Conservation (phyloP, 805 yeast genomes). For the Metschnikowia cerradonensis region DNA sequence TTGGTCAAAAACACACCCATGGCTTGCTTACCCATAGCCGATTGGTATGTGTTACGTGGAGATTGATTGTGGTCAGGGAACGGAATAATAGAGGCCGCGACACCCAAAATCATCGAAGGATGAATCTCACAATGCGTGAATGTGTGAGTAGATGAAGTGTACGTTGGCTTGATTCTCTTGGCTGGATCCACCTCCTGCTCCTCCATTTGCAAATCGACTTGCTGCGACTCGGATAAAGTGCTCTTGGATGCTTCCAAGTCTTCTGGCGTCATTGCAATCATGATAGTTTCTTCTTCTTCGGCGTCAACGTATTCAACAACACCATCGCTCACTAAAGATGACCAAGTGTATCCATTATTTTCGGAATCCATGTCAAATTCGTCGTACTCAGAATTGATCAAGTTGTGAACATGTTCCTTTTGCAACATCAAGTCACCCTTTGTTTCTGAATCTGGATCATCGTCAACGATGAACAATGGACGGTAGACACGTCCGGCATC, state of each 20-base stretch:
- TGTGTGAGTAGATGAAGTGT: conserved; percentile 56
- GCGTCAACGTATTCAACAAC: conserved; percentile 96
- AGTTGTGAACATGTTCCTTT: conserved; percentile 75
- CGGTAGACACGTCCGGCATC: conserved; percentile 99
- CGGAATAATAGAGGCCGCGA: conserved; percentile 97
- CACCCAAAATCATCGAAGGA: conserved; percentile 98
- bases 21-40: conserved; percentile 99
- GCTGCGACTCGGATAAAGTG: conserved; percentile 39
- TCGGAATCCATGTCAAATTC: conserved; percentile 53
- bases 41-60: conserved; percentile 98
- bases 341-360: conserved; percentile 67
- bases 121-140: conserved; percentile 99
- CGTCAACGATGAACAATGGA: conserved; percentile 91
- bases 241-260: conserved; percentile 70
- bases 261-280: conserved; percentile 99
- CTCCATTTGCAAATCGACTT: conserved; percentile 39
- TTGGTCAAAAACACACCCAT: conserved; percentile 98
- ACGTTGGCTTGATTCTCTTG: conserved; percentile 74
- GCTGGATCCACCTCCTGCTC: conserved; percentile 64
- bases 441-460: conserved; percentile 63
- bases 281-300: conserved; percentile 96
- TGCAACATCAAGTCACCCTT: conserved; percentile 78
- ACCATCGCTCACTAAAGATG: conserved; percentile 76
- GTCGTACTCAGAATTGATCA: conserved; percentile 61
- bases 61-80: conserved; percentile 99